Percentiles rank a stretch among this genome's conserved stretches.
phyloP scores from a whole-genome alignment of 352 stramenopile species.

The Phytophthora niederhauseri region DNA sequence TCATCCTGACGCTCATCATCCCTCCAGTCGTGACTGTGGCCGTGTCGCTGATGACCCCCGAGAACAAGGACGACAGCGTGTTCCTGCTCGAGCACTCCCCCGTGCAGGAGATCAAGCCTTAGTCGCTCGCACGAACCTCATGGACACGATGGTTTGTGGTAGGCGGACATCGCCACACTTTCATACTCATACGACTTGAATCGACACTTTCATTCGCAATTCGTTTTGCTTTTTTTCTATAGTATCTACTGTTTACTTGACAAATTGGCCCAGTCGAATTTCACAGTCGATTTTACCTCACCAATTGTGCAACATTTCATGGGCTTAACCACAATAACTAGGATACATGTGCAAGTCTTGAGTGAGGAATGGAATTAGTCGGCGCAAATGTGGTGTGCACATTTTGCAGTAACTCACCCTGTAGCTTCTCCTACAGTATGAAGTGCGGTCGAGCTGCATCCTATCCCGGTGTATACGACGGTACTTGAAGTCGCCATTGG shows the following conservation, averaged over 20 bases:
- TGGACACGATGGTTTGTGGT: not conserved
- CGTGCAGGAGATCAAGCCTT: constrained; percentile 7
- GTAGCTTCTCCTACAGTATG: too few relatives aligned
- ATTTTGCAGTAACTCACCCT: too few relatives aligned
- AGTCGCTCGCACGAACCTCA: not conserved
- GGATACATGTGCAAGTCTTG: too few relatives aligned
- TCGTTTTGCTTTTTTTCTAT: not conserved
- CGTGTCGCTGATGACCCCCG: constrained; percentile 48
- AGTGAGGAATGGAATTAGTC: too few relatives aligned
- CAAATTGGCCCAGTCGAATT: too few relatives aligned
- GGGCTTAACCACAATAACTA: too few relatives aligned
- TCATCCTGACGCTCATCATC: constrained; percentile 62
- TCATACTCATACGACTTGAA: constrained; percentile 1
- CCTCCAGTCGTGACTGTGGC: constrained; percentile 52
- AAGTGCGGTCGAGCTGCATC: not conserved
- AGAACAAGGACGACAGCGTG: constrained; percentile 1
- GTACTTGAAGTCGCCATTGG: not conserved
- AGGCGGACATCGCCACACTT: not conserved
- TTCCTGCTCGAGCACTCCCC: constrained; percentile 25
- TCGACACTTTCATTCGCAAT: not conserved
- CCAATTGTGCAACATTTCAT: too few relatives aligned
- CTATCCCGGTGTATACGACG: not conserved
- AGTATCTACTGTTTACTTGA: too few relatives aligned
- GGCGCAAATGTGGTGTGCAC: too few relatives aligned
- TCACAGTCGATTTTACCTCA: too few relatives aligned